A percentile compares a stretch with the other conserved stretches of the same genome.
phyloP scores from a whole-genome alignment of 208 protist species.

The Crithidia fasciculata region DNA sequence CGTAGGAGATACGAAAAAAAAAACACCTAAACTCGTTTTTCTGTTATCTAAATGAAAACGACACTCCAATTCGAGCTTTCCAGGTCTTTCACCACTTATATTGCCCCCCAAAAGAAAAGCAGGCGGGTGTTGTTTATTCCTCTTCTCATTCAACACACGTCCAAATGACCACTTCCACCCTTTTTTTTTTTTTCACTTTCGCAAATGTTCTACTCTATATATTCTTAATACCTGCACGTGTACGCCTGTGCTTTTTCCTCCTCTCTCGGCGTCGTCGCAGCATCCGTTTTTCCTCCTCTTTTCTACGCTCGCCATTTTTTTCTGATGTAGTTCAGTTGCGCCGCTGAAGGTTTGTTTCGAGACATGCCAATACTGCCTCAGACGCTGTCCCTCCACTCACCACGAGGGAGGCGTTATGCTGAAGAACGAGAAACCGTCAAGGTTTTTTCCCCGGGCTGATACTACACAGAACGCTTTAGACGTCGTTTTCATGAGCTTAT shows the following conservation, averaged over 20 bases:
- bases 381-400: background rate
- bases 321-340: background rate
- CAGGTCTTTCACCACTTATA: background rate
- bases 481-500: background rate
- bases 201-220: background rate
- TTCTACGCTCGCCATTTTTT: background rate
- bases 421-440: background rate
- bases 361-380: background rate
- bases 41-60: background rate
- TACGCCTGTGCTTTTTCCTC: background rate
- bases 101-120: background rate
- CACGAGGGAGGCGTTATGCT: background rate
- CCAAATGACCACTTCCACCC: background rate
- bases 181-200: constrained; percentile 11
- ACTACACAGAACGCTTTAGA: background rate
- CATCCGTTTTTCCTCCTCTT: background rate
- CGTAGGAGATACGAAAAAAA: too few species aligned
- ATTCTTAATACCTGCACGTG: background rate
- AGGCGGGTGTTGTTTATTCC: background rate
- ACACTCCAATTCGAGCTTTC: background rate
- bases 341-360: background rate
- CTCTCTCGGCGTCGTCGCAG: background rate
- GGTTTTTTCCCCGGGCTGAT: too few species aligned
- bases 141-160: background rate
- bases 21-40: background rate